phyloP scores from a whole-genome alignment of 257 asterid genomes.

The Solanum chaucha region DNA sequence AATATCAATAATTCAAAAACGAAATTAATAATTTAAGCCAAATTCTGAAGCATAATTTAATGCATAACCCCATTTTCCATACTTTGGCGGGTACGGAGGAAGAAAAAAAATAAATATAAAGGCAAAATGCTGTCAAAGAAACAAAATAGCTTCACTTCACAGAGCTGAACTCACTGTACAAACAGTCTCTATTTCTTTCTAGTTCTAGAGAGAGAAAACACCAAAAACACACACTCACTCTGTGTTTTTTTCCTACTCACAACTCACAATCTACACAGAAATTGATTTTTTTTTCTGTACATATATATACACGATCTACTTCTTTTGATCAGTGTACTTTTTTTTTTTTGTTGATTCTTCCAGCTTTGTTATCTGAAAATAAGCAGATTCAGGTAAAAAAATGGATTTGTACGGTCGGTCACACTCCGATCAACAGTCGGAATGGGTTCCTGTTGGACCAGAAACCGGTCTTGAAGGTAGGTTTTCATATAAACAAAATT shows the following conservation, averaged over 20 bases:
- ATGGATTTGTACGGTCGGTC: conserved; percentile 49
- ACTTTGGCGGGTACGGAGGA: not conserved
- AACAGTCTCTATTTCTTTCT: not conserved
- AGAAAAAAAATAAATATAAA: not conserved
- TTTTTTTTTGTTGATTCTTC: not conserved
- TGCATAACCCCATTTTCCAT: not conserved
- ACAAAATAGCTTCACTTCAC: not conserved
- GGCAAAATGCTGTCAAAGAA: not conserved
- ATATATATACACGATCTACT: not conserved
- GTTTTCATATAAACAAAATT: not conserved
- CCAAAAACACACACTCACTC: not conserved
- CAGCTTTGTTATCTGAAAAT: not conserved
- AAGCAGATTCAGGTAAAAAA: not conserved
- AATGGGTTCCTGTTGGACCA: conserved; percentile 24
- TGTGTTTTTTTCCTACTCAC: not conserved
- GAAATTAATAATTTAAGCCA: no score
- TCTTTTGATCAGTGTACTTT: not conserved
- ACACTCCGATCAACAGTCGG: conserved; percentile 27
- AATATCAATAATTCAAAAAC: no score
- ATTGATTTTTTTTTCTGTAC: not conserved
- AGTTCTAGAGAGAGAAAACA: not conserved
- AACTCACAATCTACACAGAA: not conserved
- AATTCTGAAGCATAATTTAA: not conserved
- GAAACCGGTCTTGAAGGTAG: conserved; percentile 41
- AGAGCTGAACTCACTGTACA: not conserved